A percentile compares a stretch with the other conserved stretches of the same genome.
These are phyloP conservation scores for Pseudogymnoascus sp. DNA, from an alignment of 2,329 filamentous ascomycete species.

Conservation along the genomic window DNA sequence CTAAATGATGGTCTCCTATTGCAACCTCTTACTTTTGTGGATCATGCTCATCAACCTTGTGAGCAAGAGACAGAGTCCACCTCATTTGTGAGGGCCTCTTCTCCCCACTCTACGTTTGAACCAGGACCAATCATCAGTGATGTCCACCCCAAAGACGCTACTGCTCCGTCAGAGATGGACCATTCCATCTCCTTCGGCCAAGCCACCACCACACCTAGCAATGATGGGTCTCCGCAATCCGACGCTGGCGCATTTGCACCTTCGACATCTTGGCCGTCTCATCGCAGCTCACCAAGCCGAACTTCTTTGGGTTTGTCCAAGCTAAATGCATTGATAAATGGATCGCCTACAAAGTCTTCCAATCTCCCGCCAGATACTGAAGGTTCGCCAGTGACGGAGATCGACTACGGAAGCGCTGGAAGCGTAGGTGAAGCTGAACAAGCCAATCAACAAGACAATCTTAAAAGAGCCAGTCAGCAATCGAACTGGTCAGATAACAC, in stretches of 20 bases:
- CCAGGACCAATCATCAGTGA: not conserved
- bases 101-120: not conserved
- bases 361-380: not conserved
- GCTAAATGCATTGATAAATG: not conserved
- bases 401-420: slow-evolving; percentile 28
- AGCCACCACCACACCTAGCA: not conserved
- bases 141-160: not conserved
- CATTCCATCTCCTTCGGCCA: not conserved
- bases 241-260: not conserved
- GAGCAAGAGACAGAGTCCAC: slow-evolving; percentile 1
- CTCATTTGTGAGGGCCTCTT: not conserved
- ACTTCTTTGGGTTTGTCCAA: not conserved
- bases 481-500: slow-evolving; percentile 55
- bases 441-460: slow-evolving; percentile 17
- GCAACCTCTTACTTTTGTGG: not conserved
- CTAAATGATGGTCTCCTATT: not conserved
- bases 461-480: slow-evolving; percentile 44
- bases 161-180: not conserved
- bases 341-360: not conserved
- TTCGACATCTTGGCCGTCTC: not conserved
- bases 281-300: not conserved
- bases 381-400: slow-evolving; percentile 25
- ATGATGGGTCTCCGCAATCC: not conserved
- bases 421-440: slow-evolving; percentile 14
- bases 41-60: not conserved